These are phyloP conservation scores for Scleroderma citrinum DNA, from an alignment of 768 basidiomycete genomes.

Conservation along the genomic window DNA sequence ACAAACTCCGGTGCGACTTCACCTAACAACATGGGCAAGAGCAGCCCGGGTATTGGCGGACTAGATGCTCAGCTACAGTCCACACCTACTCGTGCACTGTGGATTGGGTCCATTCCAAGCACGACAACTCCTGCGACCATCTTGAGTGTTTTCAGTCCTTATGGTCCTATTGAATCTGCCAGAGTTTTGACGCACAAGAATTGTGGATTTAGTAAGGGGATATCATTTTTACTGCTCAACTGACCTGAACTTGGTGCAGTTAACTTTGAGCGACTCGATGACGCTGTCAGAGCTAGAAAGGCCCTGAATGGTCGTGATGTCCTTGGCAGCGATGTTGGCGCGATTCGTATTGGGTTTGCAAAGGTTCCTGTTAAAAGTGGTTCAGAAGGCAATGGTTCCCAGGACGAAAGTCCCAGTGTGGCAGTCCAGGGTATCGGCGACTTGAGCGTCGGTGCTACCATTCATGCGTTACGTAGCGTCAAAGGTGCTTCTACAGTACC, in stretches of 20 bases:
- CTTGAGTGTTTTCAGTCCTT: conserved; percentile 93
- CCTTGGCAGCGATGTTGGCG: conserved; percentile 92
- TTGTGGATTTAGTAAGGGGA: conserved; percentile 76
- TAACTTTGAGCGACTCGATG: conserved; percentile 96
- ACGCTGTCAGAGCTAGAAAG: conserved; percentile 92
- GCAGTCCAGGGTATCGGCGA: conserved; percentile 81
- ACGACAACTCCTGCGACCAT: conserved; percentile 94
- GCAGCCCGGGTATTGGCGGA: conserved; percentile 52
- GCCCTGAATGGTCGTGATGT: conserved; percentile 95
- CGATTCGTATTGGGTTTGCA: conserved; percentile 95
- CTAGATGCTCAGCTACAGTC: conserved; percentile 86
- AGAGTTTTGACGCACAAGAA: conserved; percentile 96
- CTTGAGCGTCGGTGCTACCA: conserved; percentile 80
- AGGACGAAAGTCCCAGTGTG: conserved; percentile 59
- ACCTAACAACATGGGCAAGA: conserved; percentile 48
- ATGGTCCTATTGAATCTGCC: conserved; percentile 96
- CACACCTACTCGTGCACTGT: conserved; percentile 89
- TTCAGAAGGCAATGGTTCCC: conserved; percentile 50
- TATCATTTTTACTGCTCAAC: neutral
- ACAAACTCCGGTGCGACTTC: conserved; percentile 62
- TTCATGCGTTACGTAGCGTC: conserved; percentile 79
- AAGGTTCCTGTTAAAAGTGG: conserved; percentile 92
- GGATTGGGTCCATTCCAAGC: conserved; percentile 96
- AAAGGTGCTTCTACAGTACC: conserved; percentile 92
- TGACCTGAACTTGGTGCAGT: conserved; percentile 39